phyloP scores from a whole-genome alignment of 2,329 filamentous ascomycete genomes.

The Daldinia eschscholtzii region DNA sequence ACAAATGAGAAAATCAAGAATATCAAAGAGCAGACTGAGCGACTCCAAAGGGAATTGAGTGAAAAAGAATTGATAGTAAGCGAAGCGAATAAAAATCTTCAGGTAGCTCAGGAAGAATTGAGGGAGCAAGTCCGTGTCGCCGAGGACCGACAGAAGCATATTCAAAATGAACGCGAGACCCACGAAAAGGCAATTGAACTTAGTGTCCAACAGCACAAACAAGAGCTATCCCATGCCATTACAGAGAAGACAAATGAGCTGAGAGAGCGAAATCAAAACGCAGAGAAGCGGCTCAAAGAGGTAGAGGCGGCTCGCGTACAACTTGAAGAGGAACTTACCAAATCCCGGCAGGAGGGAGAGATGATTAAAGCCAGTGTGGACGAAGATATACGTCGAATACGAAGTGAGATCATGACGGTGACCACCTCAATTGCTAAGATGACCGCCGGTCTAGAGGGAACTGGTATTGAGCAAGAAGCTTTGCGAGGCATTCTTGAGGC shows the following conservation, averaged over 20 bases:
- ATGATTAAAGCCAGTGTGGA: slow-evolving; percentile 37
- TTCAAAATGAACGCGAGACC: slow-evolving; percentile 37
- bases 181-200: slow-evolving; percentile 32
- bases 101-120: slow-evolving; percentile 33
- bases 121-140: slow-evolving; percentile 30
- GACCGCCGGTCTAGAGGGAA: slow-evolving; percentile 31
- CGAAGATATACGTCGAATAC: slow-evolving; percentile 32
- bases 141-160: slow-evolving; percentile 33
- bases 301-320: slow-evolving; percentile 40
- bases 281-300: slow-evolving; percentile 47
- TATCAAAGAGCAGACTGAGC: slow-evolving; percentile 32
- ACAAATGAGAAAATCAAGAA: slow-evolving; percentile 22
- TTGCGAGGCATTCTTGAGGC: slow-evolving; percentile 40
- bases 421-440: slow-evolving; percentile 30
- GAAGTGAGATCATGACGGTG: slow-evolving; percentile 26
- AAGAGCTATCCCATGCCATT: slow-evolving; percentile 49
- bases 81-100: slow-evolving; percentile 32
- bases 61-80: slow-evolving; percentile 37
- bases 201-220: slow-evolving; percentile 37
- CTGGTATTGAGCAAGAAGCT: slow-evolving; percentile 16
- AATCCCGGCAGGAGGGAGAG: slow-evolving; percentile 40
- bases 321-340: slow-evolving; percentile 50
- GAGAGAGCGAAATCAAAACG: slow-evolving; percentile 45
- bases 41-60: slow-evolving; percentile 27
- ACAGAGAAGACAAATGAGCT: slow-evolving; percentile 53